Base-by-base conservation (phyloP, 2,329 filamentous ascomycete genomes). In the Neofusicoccum parvum region DNA sequence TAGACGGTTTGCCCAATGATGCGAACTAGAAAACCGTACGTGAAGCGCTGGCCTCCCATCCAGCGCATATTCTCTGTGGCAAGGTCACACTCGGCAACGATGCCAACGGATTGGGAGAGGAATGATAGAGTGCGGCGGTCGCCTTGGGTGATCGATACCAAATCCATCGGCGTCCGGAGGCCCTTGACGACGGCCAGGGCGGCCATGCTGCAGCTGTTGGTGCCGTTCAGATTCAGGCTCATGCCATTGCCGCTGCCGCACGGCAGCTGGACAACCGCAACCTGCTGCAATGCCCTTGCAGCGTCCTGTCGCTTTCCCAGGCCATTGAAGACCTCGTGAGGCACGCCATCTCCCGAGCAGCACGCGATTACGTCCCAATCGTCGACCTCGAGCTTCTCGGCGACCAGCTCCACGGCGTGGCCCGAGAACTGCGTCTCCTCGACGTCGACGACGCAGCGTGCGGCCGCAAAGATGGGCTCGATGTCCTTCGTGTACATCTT, bases 231-330 rank as follows among this genome's bases (percentile, higher is more conserved):
- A 76, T 97, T 98, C 80, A 90, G 89, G 68, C 92, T 91, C 88
- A 98, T 91, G 23, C 92, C 95, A 76, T 99, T 99, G 5, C 95
- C 95, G 58, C 92, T 95, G 14, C 95, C 95, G 74, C 94, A 96
- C 1, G 95, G 95, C 41, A 99, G 84, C 73, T 97, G 92, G 23
- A 89, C 90, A 1, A 99, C 88, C 0, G 95, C 92, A 14, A 98
- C 80, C 72, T 89, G 91, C 23, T 83, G 80, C 67, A 99, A 80
- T 0, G 94, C 95, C 64, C 85, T 85, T 37, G 84, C 82, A 20
- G 93, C 93, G 78, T 97, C 91, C 4, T 84, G 74, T 45, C 92
- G 88, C 78, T 88, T 90, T 14, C 87, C 93, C 37, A 99, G 80
- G 0, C 95, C 95, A 74, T 99, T 98, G 82, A 97, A 97, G 9